Conservation (phyloP, 495 filamentous ascomycete genomes). For the Pyrenula aspistea region DNA sequence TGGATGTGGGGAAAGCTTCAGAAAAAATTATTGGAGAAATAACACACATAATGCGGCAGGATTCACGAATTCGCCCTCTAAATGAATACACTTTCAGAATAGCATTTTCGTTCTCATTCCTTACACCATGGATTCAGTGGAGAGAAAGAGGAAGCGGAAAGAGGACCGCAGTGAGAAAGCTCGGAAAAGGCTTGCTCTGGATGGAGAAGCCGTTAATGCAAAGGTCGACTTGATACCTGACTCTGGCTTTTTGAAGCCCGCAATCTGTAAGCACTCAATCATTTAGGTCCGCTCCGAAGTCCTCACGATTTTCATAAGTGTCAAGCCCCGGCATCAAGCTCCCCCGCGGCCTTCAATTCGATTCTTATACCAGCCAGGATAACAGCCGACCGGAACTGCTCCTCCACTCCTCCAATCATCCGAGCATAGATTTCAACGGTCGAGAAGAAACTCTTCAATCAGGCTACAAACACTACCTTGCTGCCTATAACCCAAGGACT, state of each 20-base stretch:
- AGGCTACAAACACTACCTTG: constrained; percentile 75
- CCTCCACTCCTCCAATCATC: constrained; percentile 65
- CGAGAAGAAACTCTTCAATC: constrained; percentile 55
- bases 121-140: constrained; percentile 23
- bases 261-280: constrained; percentile 1
- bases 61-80: no score
- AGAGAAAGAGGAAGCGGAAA: constrained; percentile 65
- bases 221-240: constrained; percentile 46
- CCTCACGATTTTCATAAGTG: constrained; percentile 28
- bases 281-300: constrained; percentile 1
- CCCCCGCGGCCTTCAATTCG: constrained; percentile 30
- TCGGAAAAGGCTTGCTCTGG: constrained; percentile 52
- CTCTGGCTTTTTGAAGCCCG: constrained; percentile 21
- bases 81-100: no score
- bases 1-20: no score
- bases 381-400: constrained; percentile 51
- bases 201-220: constrained; percentile 26
- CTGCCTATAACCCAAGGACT: constrained; percentile 64
- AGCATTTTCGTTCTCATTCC: no score
- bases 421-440: constrained; percentile 69
- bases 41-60: no score
- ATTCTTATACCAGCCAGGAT: constrained; percentile 27
- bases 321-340: constrained; percentile 55
- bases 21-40: no score
- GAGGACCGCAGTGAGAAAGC: constrained; percentile 40